Evolutionary conservation across 768 basidiomycete genomes (phyloP).

Genomic region (Termitomyces titanicus): DNA sequence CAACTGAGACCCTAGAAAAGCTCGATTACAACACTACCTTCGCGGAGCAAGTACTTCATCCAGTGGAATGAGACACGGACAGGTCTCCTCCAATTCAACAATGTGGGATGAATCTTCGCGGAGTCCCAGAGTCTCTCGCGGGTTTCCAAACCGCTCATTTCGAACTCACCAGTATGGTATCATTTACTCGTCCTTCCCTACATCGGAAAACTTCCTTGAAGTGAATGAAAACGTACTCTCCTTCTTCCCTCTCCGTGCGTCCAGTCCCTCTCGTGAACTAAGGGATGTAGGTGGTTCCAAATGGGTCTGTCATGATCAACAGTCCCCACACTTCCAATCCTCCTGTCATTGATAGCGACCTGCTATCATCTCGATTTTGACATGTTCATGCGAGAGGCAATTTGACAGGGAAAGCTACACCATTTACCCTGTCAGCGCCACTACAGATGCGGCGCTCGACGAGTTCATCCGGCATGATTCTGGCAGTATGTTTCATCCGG

Average conservation of each 20-base stretch:
- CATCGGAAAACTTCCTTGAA: not conserved
- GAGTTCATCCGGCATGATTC: not conserved
- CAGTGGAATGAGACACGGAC: conserved; percentile 19
- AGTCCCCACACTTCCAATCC: conserved; percentile 34
- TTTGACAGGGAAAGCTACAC: conserved; percentile 10
- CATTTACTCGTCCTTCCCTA: not conserved
- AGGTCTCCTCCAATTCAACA: conserved; percentile 17
- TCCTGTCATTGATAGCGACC: conserved; percentile 37
- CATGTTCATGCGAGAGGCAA: conserved; percentile 17
- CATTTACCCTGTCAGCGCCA: not conserved
- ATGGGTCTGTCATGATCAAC: conserved; percentile 24
- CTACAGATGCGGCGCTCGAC: not conserved
- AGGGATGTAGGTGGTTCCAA: conserved; percentile 5
- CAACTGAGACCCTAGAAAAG: conserved; percentile 7
- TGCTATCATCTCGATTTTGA: conserved; percentile 24
- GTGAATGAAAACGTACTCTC: not conserved
- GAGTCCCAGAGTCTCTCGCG: conserved; percentile 13
- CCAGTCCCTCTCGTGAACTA: not conserved
- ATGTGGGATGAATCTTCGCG: conserved; percentile 14
- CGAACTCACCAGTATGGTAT: conserved; percentile 12
- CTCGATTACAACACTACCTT: not conserved
- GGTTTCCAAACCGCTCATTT: conserved; percentile 19
- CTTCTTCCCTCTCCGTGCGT: conserved; percentile 9
- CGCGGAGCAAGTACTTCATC: conserved; percentile 10
- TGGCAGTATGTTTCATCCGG: conserved; percentile 16